These are phyloP conservation scores for Amborella trichopoda DNA, from an alignment of 164 flowering plant species.

Conservation along the genomic window DNA sequence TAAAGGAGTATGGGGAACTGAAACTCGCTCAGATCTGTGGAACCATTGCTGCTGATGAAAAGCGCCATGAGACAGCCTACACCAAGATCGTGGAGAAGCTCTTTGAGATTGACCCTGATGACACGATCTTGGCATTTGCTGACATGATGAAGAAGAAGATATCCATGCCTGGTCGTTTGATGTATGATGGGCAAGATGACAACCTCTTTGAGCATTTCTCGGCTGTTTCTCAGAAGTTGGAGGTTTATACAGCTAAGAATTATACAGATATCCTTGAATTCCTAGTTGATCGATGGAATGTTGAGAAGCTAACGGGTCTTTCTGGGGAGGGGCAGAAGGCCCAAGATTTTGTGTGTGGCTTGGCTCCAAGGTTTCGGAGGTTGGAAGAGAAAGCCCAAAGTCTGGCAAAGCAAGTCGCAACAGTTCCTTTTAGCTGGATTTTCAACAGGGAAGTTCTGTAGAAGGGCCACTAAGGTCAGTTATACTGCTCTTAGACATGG, in stretches of 20 bases:
- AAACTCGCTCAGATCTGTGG: conserved; percentile 46
- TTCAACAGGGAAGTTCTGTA: conserved; percentile 38
- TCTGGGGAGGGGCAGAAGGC: conserved; percentile 53
- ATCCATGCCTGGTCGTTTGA: conserved; percentile 14
- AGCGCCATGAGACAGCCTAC: conserved; percentile 48
- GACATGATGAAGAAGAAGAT: conserved; percentile 17
- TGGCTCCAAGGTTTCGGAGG: conserved; percentile 37
- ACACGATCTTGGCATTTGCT: conserved; percentile 7
- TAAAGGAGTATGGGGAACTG: conserved; percentile 32
- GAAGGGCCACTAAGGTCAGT: conserved; percentile 11
- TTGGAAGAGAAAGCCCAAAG: conserved; percentile 36
- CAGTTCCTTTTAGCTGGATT: conserved; percentile 58
- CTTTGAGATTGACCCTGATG: conserved; percentile 33
- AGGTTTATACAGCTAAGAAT: conserved; percentile 31
- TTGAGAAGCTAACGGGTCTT: conserved; percentile 44
- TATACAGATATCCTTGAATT: conserved; percentile 63
- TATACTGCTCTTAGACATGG: too few relatives aligned
- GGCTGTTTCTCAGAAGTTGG: conserved; percentile 11
- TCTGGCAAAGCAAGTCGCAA: conserved; percentile 26
- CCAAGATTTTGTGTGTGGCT: conserved; percentile 55
- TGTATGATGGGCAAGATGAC: conserved; percentile 13
- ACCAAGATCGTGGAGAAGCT: conserved; percentile 42
- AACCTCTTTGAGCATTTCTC: conserved; percentile 15
- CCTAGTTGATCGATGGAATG: conserved; percentile 58
- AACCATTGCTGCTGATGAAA: conserved; percentile 42